Conservation (phyloP, 2,329 filamentous ascomycete species). For the Tricladium varicosporioides region DNA sequence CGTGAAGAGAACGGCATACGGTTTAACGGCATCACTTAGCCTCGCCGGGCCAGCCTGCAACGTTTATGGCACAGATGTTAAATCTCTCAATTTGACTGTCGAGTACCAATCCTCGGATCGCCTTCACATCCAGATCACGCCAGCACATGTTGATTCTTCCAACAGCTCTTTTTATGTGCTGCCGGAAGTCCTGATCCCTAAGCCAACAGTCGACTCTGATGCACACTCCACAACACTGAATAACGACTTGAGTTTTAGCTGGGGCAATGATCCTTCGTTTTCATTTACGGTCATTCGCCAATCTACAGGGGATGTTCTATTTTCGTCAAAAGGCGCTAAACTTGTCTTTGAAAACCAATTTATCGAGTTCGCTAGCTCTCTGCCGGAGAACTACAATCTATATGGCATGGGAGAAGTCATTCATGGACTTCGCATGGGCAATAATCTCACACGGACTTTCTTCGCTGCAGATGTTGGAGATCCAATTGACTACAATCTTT, state of each 20-base stretch:
- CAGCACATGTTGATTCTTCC: slow-evolving; percentile 56
- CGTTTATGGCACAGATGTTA: slow-evolving; percentile 73
- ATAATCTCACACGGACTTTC: slow-evolving; percentile 68
- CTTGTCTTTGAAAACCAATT: slow-evolving; percentile 77
- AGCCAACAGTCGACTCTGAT: slow-evolving; percentile 37
- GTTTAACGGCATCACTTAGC: slow-evolving; percentile 66
- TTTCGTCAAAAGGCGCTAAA: slow-evolving; percentile 61
- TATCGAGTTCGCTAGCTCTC: slow-evolving; percentile 64
- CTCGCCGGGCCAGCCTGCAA: slow-evolving; percentile 73
- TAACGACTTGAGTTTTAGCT: slow-evolving; percentile 53
- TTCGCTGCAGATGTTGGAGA: slow-evolving; percentile 69
- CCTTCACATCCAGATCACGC: slow-evolving; percentile 68
- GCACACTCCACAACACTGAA: slow-evolving; percentile 42
- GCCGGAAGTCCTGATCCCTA: slow-evolving; percentile 56
- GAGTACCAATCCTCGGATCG: slow-evolving; percentile 65
- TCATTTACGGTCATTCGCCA: slow-evolving; percentile 62
- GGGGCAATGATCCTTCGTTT: slow-evolving; percentile 59
- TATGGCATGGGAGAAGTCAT: slow-evolving; percentile 76
- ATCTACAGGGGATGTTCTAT: slow-evolving; percentile 62
- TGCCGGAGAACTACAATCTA: slow-evolving; percentile 71
- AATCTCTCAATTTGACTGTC: slow-evolving; percentile 63
- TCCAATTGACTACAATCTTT: slow-evolving; percentile 55
- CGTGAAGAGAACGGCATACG: slow-evolving; percentile 48
- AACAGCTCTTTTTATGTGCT: slow-evolving; percentile 68
- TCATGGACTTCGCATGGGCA: slow-evolving; percentile 67